phyloP scores from a whole-genome alignment of 768 basidiomycete genomes.

The Suillus occidentalis region DNA sequence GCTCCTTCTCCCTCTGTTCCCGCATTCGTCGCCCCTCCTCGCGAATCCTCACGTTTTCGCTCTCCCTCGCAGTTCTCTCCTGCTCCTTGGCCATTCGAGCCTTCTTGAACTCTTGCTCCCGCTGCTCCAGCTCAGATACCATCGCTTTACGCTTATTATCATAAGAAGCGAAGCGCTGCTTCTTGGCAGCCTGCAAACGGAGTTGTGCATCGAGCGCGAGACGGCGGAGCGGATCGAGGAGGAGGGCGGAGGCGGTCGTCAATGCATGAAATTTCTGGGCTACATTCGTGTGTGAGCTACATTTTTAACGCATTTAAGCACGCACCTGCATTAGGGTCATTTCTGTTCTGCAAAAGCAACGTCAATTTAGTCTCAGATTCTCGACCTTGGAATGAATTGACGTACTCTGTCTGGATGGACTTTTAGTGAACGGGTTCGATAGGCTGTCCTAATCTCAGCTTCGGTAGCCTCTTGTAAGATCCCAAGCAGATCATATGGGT shows the following conservation, averaged over 20 bases:
- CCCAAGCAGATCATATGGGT: constrained; percentile 73
- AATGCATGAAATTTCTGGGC: constrained; percentile 84
- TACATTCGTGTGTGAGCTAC: constrained; percentile 19
- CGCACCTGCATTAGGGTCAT: constrained; percentile 77
- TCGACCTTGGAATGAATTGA: constrained; percentile 20
- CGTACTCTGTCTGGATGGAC: constrained; percentile 85
- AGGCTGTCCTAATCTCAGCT: constrained; percentile 76
- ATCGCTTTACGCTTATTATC: constrained; percentile 74
- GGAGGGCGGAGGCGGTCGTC: constrained; percentile 75
- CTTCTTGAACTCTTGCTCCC: constrained; percentile 78
- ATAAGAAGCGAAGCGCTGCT: constrained; percentile 66
- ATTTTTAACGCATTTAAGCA: background rate
- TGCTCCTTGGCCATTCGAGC: constrained; percentile 59
- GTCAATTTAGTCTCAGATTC: constrained; percentile 12
- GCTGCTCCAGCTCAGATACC: constrained; percentile 76
- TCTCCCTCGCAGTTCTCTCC: constrained; percentile 52
- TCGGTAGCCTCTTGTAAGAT: constrained; percentile 67
- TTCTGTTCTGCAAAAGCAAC: constrained; percentile 55
- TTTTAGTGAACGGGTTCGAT: constrained; percentile 76
- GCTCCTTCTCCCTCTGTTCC: constrained; percentile 62
- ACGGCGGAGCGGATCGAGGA: constrained; percentile 78
- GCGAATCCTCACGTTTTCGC: constrained; percentile 71
- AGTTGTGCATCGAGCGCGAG: constrained; percentile 79
- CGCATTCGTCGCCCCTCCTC: constrained; percentile 69
- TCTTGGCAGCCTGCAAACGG: constrained; percentile 66